These are phyloP conservation scores for Gonium pectorale DNA, from an alignment of 139 green algal genomes.

Conservation along the genomic window DNA sequence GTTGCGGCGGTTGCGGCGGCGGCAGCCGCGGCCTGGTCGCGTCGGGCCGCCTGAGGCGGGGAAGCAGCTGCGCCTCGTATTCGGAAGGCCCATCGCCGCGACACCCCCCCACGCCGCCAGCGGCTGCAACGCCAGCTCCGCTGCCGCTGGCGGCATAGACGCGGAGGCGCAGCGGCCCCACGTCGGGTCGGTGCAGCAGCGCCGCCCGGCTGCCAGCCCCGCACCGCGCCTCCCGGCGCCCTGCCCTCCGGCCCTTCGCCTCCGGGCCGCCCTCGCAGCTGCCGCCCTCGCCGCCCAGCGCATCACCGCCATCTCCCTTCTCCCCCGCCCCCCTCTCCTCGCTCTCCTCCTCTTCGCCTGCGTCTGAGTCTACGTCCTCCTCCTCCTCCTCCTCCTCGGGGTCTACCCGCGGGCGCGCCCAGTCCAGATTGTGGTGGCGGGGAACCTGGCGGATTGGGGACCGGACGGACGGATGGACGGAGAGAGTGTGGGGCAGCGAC, in stretches of 20 bases:
- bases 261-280: too few relatives aligned
- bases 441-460: neutral
- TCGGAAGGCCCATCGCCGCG: neutral
- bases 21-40: neutral
- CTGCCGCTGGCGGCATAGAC: conserved; percentile 1
- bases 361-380: too few relatives aligned
- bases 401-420: conserved; percentile 23
- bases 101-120: neutral
- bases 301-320: too few relatives aligned
- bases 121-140: neutral
- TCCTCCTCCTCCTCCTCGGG: neutral
- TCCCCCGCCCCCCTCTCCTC: too few relatives aligned
- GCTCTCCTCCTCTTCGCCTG: too few relatives aligned
- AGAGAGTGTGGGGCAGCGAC: too few relatives aligned
- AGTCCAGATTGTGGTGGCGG: conserved; percentile 1
- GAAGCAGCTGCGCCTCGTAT: conserved; percentile 5
- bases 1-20: neutral
- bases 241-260: too few relatives aligned
- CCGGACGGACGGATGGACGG: neutral
- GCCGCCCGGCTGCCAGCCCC: neutral
- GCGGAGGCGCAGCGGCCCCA: conserved; percentile 10
- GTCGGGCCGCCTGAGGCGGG: neutral
- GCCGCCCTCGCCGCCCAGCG: too few relatives aligned
- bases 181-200: conserved; percentile 18
- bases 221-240: too few relatives aligned